phyloP scores from a whole-genome alignment of 73 alveolate species.

The Loxodes magnus region DNA sequence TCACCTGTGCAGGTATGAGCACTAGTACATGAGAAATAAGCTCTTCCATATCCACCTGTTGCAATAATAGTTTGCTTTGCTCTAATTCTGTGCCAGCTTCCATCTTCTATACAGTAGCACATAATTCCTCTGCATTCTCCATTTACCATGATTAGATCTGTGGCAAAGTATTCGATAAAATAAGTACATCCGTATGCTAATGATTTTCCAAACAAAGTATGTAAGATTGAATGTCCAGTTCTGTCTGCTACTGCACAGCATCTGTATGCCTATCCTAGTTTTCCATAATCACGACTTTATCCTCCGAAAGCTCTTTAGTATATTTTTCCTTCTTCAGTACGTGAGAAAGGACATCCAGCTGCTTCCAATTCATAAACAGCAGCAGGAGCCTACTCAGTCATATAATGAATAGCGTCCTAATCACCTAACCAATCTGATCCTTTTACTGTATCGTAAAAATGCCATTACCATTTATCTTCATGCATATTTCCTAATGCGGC shows the following conservation, averaged over 20 bases:
- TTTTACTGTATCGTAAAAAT: conserved; percentile 85
- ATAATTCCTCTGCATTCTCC: conserved; percentile 55
- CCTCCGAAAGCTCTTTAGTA: conserved; percentile 96
- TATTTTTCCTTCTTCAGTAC: conserved; percentile 91
- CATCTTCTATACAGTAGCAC: conserved; percentile 78
- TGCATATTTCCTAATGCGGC: conserved; percentile 93
- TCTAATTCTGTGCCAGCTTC: conserved; percentile 78
- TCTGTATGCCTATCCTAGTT: conserved; percentile 78
- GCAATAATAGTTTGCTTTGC: conserved; percentile 71
- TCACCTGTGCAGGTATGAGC: conserved; percentile 98
- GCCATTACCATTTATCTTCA: conserved; percentile 97
- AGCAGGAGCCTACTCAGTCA: conserved; percentile 87
- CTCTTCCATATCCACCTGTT: conserved; percentile 89
- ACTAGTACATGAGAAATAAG: conserved; percentile 87
- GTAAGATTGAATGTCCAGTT: conserved; percentile 94
- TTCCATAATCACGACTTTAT: conserved; percentile 73
- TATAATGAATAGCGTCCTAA: conserved; percentile 88
- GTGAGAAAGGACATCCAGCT: conserved; percentile 88
- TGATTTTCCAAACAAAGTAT: conserved; percentile 86
- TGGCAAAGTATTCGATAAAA: conserved; percentile 91
- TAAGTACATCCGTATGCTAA: conserved; percentile 79
- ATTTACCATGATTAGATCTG: conserved; percentile 83
- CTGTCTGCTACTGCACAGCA: conserved; percentile 94
- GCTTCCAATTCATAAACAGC: conserved; percentile 84
- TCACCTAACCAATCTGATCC: conserved; percentile 82